Conservation (phyloP, 306 rosid species). For the Fragaria vesca region DNA sequence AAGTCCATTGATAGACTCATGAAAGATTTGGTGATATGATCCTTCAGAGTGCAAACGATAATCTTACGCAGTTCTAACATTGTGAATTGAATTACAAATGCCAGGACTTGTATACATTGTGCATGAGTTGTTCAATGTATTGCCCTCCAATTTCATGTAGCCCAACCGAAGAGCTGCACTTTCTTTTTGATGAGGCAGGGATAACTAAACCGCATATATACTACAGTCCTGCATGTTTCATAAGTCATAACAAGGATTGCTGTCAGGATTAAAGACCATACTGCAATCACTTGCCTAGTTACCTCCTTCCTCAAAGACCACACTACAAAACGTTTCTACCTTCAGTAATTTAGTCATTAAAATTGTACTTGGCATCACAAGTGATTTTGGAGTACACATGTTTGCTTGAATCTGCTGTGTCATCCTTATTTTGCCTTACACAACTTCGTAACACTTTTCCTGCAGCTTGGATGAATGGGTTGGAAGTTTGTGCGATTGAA, state of each 20-base stretch:
- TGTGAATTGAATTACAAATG: background rate
- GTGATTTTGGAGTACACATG: background rate
- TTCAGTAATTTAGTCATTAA: no score
- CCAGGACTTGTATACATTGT: background rate
- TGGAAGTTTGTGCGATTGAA: constrained; percentile 79
- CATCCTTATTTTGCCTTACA: background rate
- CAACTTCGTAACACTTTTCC: background rate
- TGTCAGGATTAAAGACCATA: background rate
- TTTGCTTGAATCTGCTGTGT: background rate
- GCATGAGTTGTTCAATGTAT: background rate
- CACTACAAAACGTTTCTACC: background rate
- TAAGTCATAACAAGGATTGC: background rate
- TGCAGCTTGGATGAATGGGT: constrained; percentile 85
- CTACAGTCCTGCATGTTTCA: background rate
- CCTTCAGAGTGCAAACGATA: background rate
- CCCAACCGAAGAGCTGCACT: background rate
- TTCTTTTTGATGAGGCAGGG: background rate
- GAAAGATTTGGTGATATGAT: background rate
- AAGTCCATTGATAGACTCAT: background rate
- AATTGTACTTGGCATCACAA: background rate
- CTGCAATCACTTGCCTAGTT: background rate
- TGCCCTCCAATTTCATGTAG: background rate
- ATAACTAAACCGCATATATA: background rate
- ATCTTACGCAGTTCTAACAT: background rate
- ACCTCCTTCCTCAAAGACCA: background rate